These are phyloP conservation scores for Botrytis deweyae DNA, from an alignment of 2,329 filamentous ascomycete genomes.

Conservation along the genomic window DNA sequence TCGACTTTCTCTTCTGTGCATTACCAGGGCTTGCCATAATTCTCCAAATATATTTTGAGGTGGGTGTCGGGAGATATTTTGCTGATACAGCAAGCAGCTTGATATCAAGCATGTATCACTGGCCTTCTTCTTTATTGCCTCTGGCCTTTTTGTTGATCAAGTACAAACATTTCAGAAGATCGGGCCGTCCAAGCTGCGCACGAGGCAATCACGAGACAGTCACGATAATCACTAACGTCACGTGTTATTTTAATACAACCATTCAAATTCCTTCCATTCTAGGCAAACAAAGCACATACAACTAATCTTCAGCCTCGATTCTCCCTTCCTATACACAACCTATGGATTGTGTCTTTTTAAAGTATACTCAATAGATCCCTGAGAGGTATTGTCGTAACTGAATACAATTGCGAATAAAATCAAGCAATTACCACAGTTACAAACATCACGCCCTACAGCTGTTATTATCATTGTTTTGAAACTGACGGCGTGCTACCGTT, in stretches of 20 bases:
- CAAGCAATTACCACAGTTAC: too few species aligned
- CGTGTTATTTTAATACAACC: neutral
- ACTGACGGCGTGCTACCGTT: too few species aligned
- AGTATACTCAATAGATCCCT: neutral
- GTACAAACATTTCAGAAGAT: neutral
- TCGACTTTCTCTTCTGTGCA: slow-evolving; percentile 34
- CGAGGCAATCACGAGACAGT: neutral
- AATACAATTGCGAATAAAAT: neutral
- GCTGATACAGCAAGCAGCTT: neutral
- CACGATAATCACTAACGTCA: neutral
- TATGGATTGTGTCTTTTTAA: too few species aligned
- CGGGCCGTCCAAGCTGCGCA: neutral
- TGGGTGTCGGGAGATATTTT: neutral
- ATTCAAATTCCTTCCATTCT: neutral
- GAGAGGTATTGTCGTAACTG: neutral
- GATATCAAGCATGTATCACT: neutral
- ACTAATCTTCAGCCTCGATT: neutral
- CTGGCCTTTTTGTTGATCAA: neutral
- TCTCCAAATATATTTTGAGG: slow-evolving; percentile 1
- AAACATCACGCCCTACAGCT: too few species aligned
- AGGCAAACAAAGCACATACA: neutral
- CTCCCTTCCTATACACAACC: neutral
- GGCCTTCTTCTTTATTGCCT: neutral
- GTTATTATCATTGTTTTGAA: too few species aligned
- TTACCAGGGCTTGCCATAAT: slow-evolving; percentile 30